These are phyloP conservation scores for Podospora sp. DNA, from an alignment of 495 filamentous ascomycete genomes.

Conservation along the genomic window DNA sequence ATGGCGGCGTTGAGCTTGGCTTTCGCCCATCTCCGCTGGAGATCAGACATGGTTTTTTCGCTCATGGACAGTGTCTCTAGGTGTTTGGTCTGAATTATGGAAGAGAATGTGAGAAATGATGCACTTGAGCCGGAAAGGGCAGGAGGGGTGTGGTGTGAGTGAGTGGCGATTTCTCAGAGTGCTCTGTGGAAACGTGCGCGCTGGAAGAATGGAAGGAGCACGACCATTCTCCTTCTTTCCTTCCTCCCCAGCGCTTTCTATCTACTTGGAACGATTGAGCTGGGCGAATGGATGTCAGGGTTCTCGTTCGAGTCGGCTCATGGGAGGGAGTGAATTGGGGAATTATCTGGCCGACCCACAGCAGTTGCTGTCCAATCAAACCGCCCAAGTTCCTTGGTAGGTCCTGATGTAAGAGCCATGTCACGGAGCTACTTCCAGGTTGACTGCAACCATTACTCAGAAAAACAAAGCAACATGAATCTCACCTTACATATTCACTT, in stretches of 20 bases:
- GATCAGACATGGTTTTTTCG: conserved; percentile 69
- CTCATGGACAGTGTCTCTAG: conserved; percentile 1
- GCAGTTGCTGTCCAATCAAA: not conserved
- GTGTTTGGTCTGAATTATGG: not conserved
- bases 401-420: not conserved
- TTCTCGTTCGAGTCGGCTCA: not conserved
- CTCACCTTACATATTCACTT: too few species aligned
- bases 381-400: not conserved
- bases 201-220: not conserved
- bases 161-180: not conserved
- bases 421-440: not conserved
- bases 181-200: not conserved
- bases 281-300: not conserved
- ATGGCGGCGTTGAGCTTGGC: conserved; percentile 61
- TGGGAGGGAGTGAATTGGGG: not conserved
- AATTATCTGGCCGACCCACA: not conserved
- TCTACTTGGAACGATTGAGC: not conserved
- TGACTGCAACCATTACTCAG: not conserved
- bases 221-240: not conserved
- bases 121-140: not conserved
- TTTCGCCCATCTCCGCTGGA: conserved; percentile 83
- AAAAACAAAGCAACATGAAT: not conserved
- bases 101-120: not conserved
- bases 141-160: not conserved
- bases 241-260: not conserved